phyloP scores from a whole-genome alignment of 2,329 filamentous ascomycete genomes.

The Aspergillus aculeatinus region DNA sequence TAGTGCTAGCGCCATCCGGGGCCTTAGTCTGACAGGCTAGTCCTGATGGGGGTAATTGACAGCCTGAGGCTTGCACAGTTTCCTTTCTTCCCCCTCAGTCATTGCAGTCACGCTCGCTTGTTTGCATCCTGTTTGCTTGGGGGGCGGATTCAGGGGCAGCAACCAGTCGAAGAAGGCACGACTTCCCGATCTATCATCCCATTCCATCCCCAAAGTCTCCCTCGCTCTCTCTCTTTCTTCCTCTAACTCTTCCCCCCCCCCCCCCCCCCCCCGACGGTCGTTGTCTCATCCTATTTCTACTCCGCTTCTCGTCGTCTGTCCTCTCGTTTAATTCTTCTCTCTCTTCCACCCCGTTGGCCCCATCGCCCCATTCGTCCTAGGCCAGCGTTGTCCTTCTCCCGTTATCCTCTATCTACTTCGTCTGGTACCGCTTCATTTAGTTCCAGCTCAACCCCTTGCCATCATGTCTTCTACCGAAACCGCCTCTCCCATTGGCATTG shows the following conservation, averaged over 20 bases:
- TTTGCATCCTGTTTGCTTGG: conserved; percentile 16
- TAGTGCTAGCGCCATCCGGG: conserved; percentile 31
- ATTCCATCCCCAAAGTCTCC: background rate
- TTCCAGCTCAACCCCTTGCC: conserved; percentile 23
- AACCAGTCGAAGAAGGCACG: conserved; percentile 17
- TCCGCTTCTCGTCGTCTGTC: background rate
- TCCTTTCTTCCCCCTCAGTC: conserved; percentile 8
- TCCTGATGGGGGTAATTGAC: background rate
- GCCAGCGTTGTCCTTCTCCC: conserved; percentile 17
- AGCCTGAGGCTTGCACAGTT: background rate
- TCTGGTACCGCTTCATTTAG: conserved; percentile 19
- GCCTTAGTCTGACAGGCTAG: conserved; percentile 13
- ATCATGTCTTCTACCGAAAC: conserved; percentile 61
- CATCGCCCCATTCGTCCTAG: background rate
- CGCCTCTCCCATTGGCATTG: conserved; percentile 69
- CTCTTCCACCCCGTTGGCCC: conserved; percentile 4
- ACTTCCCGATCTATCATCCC: conserved; percentile 7
- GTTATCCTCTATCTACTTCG: conserved; percentile 14
- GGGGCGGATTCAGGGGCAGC: conserved; percentile 35
- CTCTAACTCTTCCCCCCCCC: conserved; percentile 15
- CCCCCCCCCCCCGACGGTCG: conserved; percentile 14
- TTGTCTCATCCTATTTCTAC: conserved; percentile 11
- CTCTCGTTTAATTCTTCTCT: conserved; percentile 5
- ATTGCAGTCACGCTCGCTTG: conserved; percentile 21
- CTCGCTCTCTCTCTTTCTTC: conserved; percentile 13